phyloP scores from a whole-genome alignment of 108 stramenopile species.

The Skeletonema menzelii region DNA sequence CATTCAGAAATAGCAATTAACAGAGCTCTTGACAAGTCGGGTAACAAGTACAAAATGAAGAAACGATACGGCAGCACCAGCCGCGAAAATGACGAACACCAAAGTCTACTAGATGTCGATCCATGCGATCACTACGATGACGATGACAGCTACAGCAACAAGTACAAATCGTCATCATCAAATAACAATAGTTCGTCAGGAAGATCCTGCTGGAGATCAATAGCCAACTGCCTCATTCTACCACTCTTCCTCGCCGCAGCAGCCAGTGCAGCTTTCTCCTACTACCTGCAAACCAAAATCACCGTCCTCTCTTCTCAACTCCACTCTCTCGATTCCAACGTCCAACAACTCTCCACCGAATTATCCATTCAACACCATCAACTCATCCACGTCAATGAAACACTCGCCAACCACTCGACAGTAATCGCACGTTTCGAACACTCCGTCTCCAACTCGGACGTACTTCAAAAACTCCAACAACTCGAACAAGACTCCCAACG shows the following conservation, averaged over 20 bases:
- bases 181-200: not conserved
- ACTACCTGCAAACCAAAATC: conserved; percentile 18
- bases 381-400: conserved; percentile 8
- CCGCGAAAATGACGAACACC: not conserved
- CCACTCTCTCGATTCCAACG: not conserved
- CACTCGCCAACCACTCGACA: conserved; percentile 39
- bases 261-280: conserved; percentile 12
- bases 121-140: not conserved
- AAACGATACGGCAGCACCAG: conserved; percentile 1
- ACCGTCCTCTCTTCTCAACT: conserved; percentile 20
- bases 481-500: conserved; percentile 71
- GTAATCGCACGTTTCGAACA: conserved; percentile 76
- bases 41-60: not conserved
- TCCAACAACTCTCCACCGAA: not conserved
- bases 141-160: not conserved
- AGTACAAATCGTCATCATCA: not conserved
- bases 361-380: not conserved
- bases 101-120: not conserved
- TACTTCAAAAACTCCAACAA: conserved; percentile 52
- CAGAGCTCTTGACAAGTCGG: too few species aligned
- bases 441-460: conserved; percentile 82
- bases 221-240: conserved; percentile 16
- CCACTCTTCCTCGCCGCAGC: conserved; percentile 15
- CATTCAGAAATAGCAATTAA: too few species aligned
- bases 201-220: not conserved